phyloP scores from a whole-genome alignment of 2,329 filamentous ascomycete species.

The Ophiostoma tasmaniense region DNA sequence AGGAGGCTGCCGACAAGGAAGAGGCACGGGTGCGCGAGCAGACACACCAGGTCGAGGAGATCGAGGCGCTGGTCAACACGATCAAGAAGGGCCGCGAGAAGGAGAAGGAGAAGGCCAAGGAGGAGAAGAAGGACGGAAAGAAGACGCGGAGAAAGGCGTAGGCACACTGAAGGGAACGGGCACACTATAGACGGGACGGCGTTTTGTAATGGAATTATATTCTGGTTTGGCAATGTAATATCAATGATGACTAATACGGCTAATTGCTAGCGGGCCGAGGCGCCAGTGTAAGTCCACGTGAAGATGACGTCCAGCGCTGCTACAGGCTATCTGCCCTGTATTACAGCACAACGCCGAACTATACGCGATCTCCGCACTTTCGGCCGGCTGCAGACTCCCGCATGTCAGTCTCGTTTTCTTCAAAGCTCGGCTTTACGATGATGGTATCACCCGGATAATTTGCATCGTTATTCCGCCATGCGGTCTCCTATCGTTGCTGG shows the following conservation, averaged over 20 bases:
- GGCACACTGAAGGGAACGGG: background rate
- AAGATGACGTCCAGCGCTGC: background rate
- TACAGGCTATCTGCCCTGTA: background rate
- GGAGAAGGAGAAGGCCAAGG: constrained; percentile 18
- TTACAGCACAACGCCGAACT: background rate
- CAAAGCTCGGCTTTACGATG: background rate
- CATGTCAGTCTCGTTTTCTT: background rate
- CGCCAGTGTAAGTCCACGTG: background rate
- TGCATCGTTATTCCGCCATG: background rate
- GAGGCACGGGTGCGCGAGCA: constrained; percentile 28
- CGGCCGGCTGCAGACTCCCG: background rate
- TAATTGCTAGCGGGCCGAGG: background rate
- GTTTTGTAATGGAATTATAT: background rate
- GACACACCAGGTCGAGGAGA: constrained; percentile 19
- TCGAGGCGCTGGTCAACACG: constrained; percentile 34
- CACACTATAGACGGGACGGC: background rate
- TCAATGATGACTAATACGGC: background rate
- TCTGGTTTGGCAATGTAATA: background rate
- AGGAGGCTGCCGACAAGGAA: constrained; percentile 18
- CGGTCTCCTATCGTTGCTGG: background rate
- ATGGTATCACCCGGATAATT: background rate
- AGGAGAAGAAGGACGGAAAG: constrained; percentile 19
- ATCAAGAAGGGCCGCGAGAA: constrained; percentile 37
- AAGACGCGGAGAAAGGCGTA: constrained; percentile 13
- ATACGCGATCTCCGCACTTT: background rate